phyloP scores from a whole-genome alignment of 2,329 filamentous ascomycete genomes.

The Amphichorda felina region DNA sequence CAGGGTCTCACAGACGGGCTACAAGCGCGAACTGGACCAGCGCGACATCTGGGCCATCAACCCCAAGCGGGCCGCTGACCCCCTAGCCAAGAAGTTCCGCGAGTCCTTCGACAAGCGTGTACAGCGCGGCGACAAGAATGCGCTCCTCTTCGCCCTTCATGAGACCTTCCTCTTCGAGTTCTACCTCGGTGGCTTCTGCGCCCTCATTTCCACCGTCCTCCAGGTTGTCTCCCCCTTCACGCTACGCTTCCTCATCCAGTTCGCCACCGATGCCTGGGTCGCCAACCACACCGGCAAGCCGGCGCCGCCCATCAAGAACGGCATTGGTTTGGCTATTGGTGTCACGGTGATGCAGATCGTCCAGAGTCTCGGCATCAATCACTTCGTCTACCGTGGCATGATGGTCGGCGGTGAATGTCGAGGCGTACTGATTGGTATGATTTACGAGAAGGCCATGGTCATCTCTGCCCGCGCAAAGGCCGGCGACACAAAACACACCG shows the following conservation, averaged over 20 bases:
- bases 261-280: slow-evolving; percentile 67
- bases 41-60: slow-evolving; percentile 88
- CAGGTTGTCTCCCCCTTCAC: slow-evolving; percentile 79
- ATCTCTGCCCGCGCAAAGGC: slow-evolving; percentile 82
- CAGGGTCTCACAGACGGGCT: slow-evolving; percentile 50
- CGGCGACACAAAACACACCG: slow-evolving; percentile 41
- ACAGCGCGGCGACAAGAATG: slow-evolving; percentile 56
- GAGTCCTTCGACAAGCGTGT: slow-evolving; percentile 58
- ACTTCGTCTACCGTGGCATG: slow-evolving; percentile 90
- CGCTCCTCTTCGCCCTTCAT: slow-evolving; percentile 69
- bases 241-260: slow-evolving; percentile 76
- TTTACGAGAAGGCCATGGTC: slow-evolving; percentile 88
- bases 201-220: slow-evolving; percentile 59
- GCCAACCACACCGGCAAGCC: slow-evolving; percentile 39
- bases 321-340: slow-evolving; percentile 73
- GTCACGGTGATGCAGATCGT: slow-evolving; percentile 76
- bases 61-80: slow-evolving; percentile 60
- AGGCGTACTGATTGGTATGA: slow-evolving; percentile 70
- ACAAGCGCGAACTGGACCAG: slow-evolving; percentile 69
- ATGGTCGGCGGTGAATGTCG: slow-evolving; percentile 77
- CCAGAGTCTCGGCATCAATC: slow-evolving; percentile 72
- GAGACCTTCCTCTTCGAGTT: slow-evolving; percentile 83
- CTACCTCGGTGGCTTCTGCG: slow-evolving; percentile 68
- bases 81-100: slow-evolving; percentile 54
- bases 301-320: slow-evolving; percentile 58